phyloP scores from a whole-genome alignment of 768 basidiomycete genomes.

The Dendrothele bispora region DNA sequence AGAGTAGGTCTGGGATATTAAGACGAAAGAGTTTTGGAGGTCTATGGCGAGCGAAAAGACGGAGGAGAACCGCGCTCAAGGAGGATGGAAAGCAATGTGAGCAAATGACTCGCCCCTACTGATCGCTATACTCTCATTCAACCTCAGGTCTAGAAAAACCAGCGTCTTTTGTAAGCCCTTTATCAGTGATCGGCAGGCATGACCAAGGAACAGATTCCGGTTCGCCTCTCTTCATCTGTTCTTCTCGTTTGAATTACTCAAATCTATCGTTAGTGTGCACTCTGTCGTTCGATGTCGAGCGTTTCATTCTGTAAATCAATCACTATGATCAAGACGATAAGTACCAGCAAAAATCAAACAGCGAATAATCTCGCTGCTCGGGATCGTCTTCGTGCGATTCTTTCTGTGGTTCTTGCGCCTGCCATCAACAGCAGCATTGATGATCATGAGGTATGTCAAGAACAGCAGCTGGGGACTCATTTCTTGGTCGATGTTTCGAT shows the following conservation, averaged over 20 bases:
- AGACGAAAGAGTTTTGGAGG: conserved; percentile 81
- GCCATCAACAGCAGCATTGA: conserved; percentile 74
- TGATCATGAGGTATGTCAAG: conserved; percentile 57
- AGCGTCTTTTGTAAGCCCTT: conserved; percentile 10
- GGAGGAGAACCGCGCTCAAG: conserved; percentile 67
- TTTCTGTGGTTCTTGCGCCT: conserved; percentile 67
- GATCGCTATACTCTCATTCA: too few species aligned
- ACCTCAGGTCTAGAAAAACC: too few species aligned
- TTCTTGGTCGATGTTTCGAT: conserved; percentile 35
- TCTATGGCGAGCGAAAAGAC: conserved; percentile 79
- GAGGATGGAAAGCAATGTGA: conserved; percentile 77
- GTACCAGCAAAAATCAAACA: conserved; percentile 43
- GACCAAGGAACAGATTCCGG: conserved; percentile 20
- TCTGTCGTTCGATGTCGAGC: conserved; percentile 50
- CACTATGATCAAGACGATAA: conserved; percentile 51
- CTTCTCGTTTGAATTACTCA: not conserved
- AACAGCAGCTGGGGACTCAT: conserved; percentile 52
- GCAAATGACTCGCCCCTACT: too few species aligned
- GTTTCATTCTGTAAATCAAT: conserved; percentile 49
- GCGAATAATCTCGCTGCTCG: conserved; percentile 45
- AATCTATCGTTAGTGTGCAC: conserved; percentile 40
- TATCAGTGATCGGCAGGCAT: conserved; percentile 18
- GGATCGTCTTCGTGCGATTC: conserved; percentile 54
- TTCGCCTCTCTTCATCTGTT: conserved; percentile 9
- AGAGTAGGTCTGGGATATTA: conserved; percentile 89